These are phyloP conservation scores for Zalaria sp. DNA, from an alignment of 2,329 filamentous ascomycete species.

Conservation along the genomic window DNA sequence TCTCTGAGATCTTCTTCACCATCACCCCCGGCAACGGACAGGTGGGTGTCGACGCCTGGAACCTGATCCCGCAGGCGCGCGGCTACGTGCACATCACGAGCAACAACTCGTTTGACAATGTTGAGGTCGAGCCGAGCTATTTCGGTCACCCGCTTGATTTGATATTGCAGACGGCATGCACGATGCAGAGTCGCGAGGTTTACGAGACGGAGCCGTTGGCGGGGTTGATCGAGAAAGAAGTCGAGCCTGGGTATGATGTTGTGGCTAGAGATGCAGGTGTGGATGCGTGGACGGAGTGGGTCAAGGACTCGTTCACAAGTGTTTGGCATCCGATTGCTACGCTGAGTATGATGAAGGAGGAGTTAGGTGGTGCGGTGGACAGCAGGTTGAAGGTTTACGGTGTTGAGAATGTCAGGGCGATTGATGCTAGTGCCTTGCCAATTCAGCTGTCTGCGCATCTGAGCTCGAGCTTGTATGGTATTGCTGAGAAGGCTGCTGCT, in stretches of 20 bases:
- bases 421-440: slow-evolving; percentile 11
- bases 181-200: slow-evolving; percentile 18
- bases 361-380: slow-evolving; percentile 12
- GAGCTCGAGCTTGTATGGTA: slow-evolving; percentile 9
- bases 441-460: slow-evolving; percentile 11
- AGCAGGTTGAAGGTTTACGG: slow-evolving; percentile 10
- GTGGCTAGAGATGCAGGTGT: slow-evolving; percentile 6
- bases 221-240: slow-evolving; percentile 15
- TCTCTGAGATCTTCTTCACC: slow-evolving; percentile 27
- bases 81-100: slow-evolving; percentile 12
- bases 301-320: slow-evolving; percentile 11
- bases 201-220: slow-evolving; percentile 11
- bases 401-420: slow-evolving; percentile 7
- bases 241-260: slow-evolving; percentile 9
- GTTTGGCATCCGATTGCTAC: slow-evolving; percentile 17
- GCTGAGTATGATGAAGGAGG: slow-evolving; percentile 14
- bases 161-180: slow-evolving; percentile 18
- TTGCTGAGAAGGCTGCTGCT: slow-evolving; percentile 9
- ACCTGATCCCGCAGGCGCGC: slow-evolving; percentile 13
- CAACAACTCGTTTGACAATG: slow-evolving; percentile 16
- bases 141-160: slow-evolving; percentile 26
- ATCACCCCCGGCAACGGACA: slow-evolving; percentile 13
- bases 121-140: slow-evolving; percentile 27
- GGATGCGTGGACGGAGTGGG: slow-evolving; percentile 12
- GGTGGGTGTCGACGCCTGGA: slow-evolving; percentile 25